Evolutionary conservation across 1,284 basidiomycete species (phyloP), one percentile per base, ranked within the genome.

Genomic region (Irpex lacteus): DNA sequence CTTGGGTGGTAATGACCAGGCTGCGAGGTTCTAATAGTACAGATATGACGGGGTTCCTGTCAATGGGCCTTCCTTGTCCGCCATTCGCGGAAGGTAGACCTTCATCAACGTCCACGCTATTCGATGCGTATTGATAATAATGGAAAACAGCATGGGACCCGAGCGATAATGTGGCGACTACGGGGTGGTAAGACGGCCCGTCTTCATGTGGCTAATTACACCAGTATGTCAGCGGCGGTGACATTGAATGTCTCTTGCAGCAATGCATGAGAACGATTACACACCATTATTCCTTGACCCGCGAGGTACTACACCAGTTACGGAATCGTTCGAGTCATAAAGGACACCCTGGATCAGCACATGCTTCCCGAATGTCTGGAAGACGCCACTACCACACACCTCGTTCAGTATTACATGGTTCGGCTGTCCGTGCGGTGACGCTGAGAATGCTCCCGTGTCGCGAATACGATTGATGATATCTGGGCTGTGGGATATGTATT

Each of bases 371-470:
- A 36, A 65, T n/a, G 21, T 36, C 61, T 8, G 36, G 38, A 37
- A 15, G 40, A 37, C 19, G 49, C 54, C 21, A 61, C 11, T 55
- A 63, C 32, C 32, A 65, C 77, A 58, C 66, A 88, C 89, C 79
- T 95, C 92, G 72, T 94, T 95, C 70, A 96, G 79, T 65, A 96
- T 89, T 65, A 97, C 84, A 77, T 98, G 94, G 78, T 95, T 98
- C 44, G 91, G 94, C 44, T 78, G 78, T 19, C 78, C 79, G 71
- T 92, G 90, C 57, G 86, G 83, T 55, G 89, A 89, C 13, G 72
- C 70, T 15, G 76, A 70, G 71, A 94, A 95, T 1, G 80, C 84
- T 2, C 85, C 85, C 7, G 87, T 90, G 49, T 72, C 73, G 69
- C 78, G 79, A 50, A 97, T 84, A 19, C 92, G 88, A 40, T 81